These are phyloP conservation scores for Lachnellula subtilissima DNA, from an alignment of 2,329 filamentous ascomycete species.

Conservation along the genomic window DNA sequence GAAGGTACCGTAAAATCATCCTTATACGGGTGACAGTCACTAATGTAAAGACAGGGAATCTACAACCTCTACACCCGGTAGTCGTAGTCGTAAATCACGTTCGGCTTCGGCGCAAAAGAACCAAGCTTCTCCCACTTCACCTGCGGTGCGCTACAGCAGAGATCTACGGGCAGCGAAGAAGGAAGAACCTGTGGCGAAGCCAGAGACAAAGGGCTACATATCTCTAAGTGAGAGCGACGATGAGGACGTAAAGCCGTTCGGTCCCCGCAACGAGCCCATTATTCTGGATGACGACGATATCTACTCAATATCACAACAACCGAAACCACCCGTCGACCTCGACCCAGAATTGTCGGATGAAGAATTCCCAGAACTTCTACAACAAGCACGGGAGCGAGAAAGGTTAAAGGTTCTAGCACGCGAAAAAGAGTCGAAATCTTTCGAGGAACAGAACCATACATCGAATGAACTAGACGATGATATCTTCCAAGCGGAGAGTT, in stretches of 20 bases:
- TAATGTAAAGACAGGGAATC: constrained; percentile 15
- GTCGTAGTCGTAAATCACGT: constrained; percentile 16
- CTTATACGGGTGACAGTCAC: background rate
- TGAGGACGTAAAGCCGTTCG: background rate
- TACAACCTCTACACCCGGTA: constrained; percentile 17
- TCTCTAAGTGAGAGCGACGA: constrained; percentile 25
- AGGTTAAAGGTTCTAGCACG: constrained; percentile 16
- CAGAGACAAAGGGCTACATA: constrained; percentile 16
- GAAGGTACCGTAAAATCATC: constrained; percentile 4
- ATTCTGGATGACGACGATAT: constrained; percentile 18
- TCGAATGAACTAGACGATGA: constrained; percentile 7
- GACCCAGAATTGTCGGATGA: constrained; percentile 24
- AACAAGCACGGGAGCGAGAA: constrained; percentile 24
- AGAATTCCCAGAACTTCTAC: constrained; percentile 30
- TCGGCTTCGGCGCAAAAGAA: constrained; percentile 1
- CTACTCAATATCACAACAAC: background rate
- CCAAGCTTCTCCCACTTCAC: constrained; percentile 11
- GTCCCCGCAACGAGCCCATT: constrained; percentile 5
- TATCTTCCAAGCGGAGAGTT: constrained; percentile 10
- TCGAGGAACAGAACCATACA: constrained; percentile 12
- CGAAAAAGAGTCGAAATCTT: constrained; percentile 7
- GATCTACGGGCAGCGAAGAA: constrained; percentile 13
- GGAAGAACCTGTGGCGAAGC: background rate
- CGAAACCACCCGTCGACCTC: constrained; percentile 9
- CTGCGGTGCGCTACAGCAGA: constrained; percentile 17